Base-by-base conservation (phyloP, 2,329 filamentous ascomycete species). In the Fusarium veterinarium region DNA sequence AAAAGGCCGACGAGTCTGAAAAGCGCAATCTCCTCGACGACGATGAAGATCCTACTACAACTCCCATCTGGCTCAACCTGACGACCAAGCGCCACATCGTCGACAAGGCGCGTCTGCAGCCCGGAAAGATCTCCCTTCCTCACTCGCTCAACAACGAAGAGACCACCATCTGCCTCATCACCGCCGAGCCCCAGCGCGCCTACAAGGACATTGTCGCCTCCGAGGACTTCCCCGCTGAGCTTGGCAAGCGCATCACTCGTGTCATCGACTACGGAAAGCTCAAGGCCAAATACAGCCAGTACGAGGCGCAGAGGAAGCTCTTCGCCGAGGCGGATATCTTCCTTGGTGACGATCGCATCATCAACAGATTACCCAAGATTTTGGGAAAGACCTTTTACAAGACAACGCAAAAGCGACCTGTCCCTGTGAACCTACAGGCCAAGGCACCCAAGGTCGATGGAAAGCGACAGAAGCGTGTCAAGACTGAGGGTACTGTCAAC, bases 351-450 rank as follows among this genome's bases (percentile, higher is more conserved):
- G 93, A 97, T 79, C 89, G 96, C 53, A 93, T 99, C 77, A 86
- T 91, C 79, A 91, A 89, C 80, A 84, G 87, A 33, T 87, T 98
- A 67, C 94, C 95, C 63, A 89, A 90, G 73, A 86, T 91, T 6
- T 90, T 99, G 17, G 96, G 95, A 76, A 98, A 97, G 86, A 92
- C 92, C 4, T 98, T 99, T 82, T 98, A 96, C 89, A 92, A 95
- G 85, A 88, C 85, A 63, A 93, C 92, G 6, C 83, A 84, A 72
- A 98, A 98, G 88, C 89, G 95, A 42, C 96, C 96, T 14, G 91
- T 99, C 65, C 95, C 96, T 31, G 89, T 98, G 41, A 86, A 88
- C 46, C 87, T 98, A 69, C 88, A 86, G 77, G 82, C 91, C 71
- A 87, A 90, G 80, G 86, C 87, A 59, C 85, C 88, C 72, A 92